Percentiles rank a stretch among this genome's conserved stretches.
Conservation (phyloP, 1,284 basidiomycete species). For the Boletus hoseneyae region DNA sequence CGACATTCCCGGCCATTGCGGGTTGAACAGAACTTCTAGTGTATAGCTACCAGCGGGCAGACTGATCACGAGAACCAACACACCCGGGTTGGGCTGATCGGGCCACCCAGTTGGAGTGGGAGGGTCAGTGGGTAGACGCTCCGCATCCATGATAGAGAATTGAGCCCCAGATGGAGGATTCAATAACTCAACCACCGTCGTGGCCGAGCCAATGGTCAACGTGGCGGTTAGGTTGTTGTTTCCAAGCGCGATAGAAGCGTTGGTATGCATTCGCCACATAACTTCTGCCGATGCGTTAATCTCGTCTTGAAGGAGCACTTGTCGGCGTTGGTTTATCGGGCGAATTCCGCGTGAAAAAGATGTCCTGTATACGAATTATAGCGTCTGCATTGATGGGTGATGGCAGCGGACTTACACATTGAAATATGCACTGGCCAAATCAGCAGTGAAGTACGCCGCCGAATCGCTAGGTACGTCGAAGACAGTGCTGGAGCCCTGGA, state of each 20-base stretch:
- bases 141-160: constrained; percentile 48
- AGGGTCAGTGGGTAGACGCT: constrained; percentile 61
- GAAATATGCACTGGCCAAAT: constrained; percentile 81
- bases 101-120: constrained; percentile 48
- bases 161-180: constrained; percentile 58
- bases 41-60: constrained; percentile 70
- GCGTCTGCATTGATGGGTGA: constrained; percentile 6
- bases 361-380: constrained; percentile 35
- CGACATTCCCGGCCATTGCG: constrained; percentile 71
- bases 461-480: constrained; percentile 59
- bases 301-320: constrained; percentile 92
- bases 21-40: constrained; percentile 80
- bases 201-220: constrained; percentile 46
- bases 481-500: constrained; percentile 81
- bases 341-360: constrained; percentile 87
- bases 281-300: constrained; percentile 58
- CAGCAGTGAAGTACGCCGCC: constrained; percentile 80
- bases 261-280: constrained; percentile 97
- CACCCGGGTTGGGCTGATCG: constrained; percentile 77
- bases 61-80: constrained; percentile 77
- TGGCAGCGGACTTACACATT: constrained; percentile 52
- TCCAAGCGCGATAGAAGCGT: constrained; percentile 57
- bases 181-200: constrained; percentile 48
- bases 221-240: constrained; percentile 56
- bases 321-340: constrained; percentile 80